Base-by-base conservation (phyloP, 1,284 basidiomycete species). In the Volvariella volvacea region DNA sequence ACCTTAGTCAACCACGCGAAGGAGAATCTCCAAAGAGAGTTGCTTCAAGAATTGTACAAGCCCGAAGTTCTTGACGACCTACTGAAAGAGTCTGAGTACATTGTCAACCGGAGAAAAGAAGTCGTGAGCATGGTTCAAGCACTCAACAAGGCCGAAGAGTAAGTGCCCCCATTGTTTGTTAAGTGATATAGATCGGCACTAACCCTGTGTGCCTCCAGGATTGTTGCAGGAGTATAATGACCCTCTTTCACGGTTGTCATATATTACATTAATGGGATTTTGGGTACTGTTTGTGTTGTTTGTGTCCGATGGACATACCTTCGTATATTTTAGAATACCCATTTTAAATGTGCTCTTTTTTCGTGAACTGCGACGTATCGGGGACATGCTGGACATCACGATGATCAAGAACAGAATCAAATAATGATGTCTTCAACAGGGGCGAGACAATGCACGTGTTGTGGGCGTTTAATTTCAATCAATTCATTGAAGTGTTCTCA, bases 1-100 rank as follows among this genome's bases (percentile, higher is more conserved):
- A 98, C 92, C 19, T 80, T 99, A 22, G 94, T 99, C 42, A 88
- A 83, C 59, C 82, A 83, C 64, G 84, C 92, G 51, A 97, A 97
- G 69, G 93, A 98, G 66, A 83, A 89, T 61, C 71, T 96, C 52
- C 93, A 96, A 67, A 77, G 82, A 51, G 92, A 94, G 66, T 73
- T 96, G 38, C 67, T 96, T 45, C 84, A 90, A 57, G 89, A 92
- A 65, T 70, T 93, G 21, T 93, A 93, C 70, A 90, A 92, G 64
- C 85, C 91, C 3, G 92, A 96, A 22, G 89, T 93, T 9, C 73
- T 97, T 22, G 90, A 94, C 41, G 92, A 95, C 48, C 66, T 96
- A 50, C 73, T 96, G 58, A 95, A 95, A 71, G 92, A 96, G 73
- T 90, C 87, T 53, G 88, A 92, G 58, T 80, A 72, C 51, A 85